A percentile compares a stretch with the other conserved stretches of the same genome.
Evolutionary conservation across 2,329 filamentous ascomycete species (phyloP).

Genomic region (Talaromyces albobiverticillius): DNA sequence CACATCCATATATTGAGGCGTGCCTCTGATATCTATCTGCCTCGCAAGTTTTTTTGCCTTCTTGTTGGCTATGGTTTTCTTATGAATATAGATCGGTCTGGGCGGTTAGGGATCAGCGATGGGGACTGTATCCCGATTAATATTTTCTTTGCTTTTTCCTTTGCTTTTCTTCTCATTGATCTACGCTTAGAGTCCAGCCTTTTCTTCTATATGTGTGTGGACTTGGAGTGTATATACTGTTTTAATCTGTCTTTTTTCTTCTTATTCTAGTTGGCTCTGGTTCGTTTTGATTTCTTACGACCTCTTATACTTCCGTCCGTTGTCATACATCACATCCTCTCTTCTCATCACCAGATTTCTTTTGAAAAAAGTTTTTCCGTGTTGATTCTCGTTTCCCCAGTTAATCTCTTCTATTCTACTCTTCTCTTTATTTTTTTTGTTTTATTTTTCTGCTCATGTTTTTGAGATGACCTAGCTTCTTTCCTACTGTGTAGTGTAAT

Average conservation of each 20-base stretch:
- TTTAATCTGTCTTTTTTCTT: conserved; percentile 1
- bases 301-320: not conserved
- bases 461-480: not conserved
- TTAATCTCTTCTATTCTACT: not conserved
- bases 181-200: conserved; percentile 8
- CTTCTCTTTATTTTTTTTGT: not conserved
- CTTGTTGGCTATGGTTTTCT: conserved; percentile 12
- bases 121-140: conserved; percentile 7
- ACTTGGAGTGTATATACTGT: conserved; percentile 13
- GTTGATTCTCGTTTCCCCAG: not conserved
- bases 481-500: conserved; percentile 7
- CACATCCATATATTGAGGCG: not conserved
- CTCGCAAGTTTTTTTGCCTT: not conserved
- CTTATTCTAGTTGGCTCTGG: not conserved
- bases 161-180: conserved; percentile 2
- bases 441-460: not conserved
- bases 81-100: conserved; percentile 18
- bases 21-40: conserved; percentile 9
- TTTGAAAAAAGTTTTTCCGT: too few species aligned
- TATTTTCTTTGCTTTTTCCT: conserved; percentile 1
- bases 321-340: not conserved
- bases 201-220: not conserved
- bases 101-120: conserved; percentile 16
- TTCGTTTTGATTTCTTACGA: not conserved
- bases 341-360: not conserved